Evolutionary conservation across 1,284 basidiomycete species (phyloP).

Genomic region (Leccinum griseonigrum): DNA sequence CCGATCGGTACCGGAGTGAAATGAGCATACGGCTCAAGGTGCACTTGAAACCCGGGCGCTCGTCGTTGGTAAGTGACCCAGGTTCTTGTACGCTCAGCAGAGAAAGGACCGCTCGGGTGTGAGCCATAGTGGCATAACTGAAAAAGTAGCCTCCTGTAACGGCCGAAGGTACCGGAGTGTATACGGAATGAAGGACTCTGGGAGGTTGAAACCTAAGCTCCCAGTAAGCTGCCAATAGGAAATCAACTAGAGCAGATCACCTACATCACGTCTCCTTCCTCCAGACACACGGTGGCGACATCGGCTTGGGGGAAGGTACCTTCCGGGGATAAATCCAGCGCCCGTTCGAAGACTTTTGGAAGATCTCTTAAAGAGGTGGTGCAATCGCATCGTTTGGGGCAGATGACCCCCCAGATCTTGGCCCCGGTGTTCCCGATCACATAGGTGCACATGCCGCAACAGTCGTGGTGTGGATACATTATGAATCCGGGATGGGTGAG

Average conservation of each 20-base stretch:
- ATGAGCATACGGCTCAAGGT: conserved; percentile 11
- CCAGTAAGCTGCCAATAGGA: not conserved
- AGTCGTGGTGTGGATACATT: not conserved
- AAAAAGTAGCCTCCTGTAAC: conserved; percentile 16
- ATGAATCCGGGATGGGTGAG: conserved; percentile 5
- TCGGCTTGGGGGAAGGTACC: not conserved
- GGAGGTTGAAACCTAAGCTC: conserved; percentile 14
- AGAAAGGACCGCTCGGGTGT: not conserved
- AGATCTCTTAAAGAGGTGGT: not conserved
- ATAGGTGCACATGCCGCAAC: conserved; percentile 4
- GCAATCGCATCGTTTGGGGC: not conserved
- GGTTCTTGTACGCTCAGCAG: fast-evolving
- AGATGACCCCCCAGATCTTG: conserved; percentile 9
- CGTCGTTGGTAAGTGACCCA: conserved; percentile 1
- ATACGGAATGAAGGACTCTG: not conserved
- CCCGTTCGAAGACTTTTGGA: fast-evolving
- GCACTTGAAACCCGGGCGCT: not conserved
- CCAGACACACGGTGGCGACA: conserved; percentile 7
- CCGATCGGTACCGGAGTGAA: conserved; percentile 1
- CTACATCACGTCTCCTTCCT: conserved; percentile 12
- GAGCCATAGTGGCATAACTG: conserved; percentile 9
- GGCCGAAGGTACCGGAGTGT: conserved; percentile 3
- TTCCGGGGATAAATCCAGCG: not conserved
- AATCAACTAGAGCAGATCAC: not conserved
- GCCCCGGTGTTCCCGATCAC: not conserved